Evolutionary conservation across 305 asterid species (phyloP), one percentile per base, ranked within the genome.

Genomic region (Fraxinus nigra): DNA sequence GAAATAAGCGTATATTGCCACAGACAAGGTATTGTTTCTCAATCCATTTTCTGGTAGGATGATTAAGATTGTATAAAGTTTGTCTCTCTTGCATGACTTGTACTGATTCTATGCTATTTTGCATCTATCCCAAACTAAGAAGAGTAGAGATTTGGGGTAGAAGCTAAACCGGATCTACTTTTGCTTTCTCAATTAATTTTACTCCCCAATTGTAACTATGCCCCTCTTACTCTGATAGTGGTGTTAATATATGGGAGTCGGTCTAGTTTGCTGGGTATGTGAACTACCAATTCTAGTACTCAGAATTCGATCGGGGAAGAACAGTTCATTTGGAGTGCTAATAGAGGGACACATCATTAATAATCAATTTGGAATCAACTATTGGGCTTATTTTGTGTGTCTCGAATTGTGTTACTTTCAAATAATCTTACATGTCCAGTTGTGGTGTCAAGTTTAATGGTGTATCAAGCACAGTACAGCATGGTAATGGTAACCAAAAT

Each of bases 1-100:
- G 61, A 33, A 48, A 48, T 48, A 48, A 78, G 84, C 78, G 70
- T 79, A 56, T 80, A 67, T 16, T 75, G 28, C 80, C 77, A 75
- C 81, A 11, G 59, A 77, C 74, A 37, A 48, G 54, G 54, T 20
- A 74, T 54, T 74, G 78, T 78, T 83, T 24, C 16, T 35, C 65
- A 26, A 75, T 40, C 78, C 35, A 26, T 43, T 40, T 40, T 75
- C 35, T 75, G 35, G 79, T 32, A 38, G 65, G 65, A 28, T 4
- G 79, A 70, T 3, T 37, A 13, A 11, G 54, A 35, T 20, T 35
- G 24, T n/a, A 72, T 24, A 70, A 70, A 38, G 76, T 70, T 30
- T 33, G 2, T 70, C 80, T 70, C 46, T 70, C 76, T 5, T 70
- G 40, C 8, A 13, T 70, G 76, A 33, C 43, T n/a, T 32, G 24